These are phyloP conservation scores for Didymella sp. DNA, from an alignment of 2,329 filamentous ascomycete genomes.

Conservation along the genomic window DNA sequence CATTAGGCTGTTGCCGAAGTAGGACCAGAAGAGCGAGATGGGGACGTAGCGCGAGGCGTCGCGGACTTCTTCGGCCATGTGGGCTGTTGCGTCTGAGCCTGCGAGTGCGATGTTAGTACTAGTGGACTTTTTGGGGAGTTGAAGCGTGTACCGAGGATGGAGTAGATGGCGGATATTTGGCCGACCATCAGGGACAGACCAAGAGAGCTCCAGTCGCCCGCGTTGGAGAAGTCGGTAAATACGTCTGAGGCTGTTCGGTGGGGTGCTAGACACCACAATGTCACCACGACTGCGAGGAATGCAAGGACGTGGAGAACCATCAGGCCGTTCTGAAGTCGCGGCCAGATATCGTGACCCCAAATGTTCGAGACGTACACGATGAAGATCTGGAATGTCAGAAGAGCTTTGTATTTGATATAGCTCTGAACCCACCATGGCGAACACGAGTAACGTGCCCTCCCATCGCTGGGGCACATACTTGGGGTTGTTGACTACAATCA, in stretches of 20 bases:
- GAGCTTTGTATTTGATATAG: no score
- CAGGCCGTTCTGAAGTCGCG: not conserved
- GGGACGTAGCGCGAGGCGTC: slow-evolving; percentile 46
- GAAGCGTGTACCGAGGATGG: slow-evolving; percentile 16
- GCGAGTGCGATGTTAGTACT: not conserved
- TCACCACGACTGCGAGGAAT: slow-evolving; percentile 58
- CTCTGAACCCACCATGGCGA: slow-evolving; percentile 42
- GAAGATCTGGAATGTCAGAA: slow-evolving; percentile 38
- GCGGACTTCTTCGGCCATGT: slow-evolving; percentile 52
- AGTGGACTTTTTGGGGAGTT: not conserved
- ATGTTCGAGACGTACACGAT: slow-evolving; percentile 51
- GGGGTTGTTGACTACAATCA: slow-evolving; percentile 48
- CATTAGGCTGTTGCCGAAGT: slow-evolving; percentile 45
- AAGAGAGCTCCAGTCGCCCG: slow-evolving; percentile 48
- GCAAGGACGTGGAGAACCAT: slow-evolving; percentile 58
- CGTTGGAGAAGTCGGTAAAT: slow-evolving; percentile 56
- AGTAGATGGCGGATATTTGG: slow-evolving; percentile 8
- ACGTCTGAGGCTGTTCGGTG: slow-evolving; percentile 49
- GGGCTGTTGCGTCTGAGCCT: slow-evolving; percentile 44
- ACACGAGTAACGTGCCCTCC: slow-evolving; percentile 58
- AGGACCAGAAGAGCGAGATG: slow-evolving; percentile 46
- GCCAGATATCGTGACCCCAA: slow-evolving; percentile 51
- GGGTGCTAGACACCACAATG: slow-evolving; percentile 36
- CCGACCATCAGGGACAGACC: slow-evolving; percentile 6
- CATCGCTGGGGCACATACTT: slow-evolving; percentile 51